Conservation (phyloP, 179 eudicot genomes). For the Corrigiola litoralis region DNA sequence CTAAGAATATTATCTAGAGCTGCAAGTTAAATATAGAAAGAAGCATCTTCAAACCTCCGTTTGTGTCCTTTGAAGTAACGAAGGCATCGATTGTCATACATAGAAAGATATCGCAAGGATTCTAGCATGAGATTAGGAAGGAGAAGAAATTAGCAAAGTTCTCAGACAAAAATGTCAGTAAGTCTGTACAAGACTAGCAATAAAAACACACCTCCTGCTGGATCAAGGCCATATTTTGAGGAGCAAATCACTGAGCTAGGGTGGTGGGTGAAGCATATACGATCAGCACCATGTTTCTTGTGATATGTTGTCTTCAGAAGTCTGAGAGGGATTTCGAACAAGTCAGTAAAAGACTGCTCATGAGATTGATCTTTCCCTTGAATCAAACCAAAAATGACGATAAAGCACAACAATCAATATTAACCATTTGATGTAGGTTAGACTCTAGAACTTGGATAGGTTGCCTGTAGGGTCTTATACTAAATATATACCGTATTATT, state of each 20-base stretch:
- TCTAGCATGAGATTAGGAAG: conserved; percentile 40
- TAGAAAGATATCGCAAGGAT: conserved; percentile 81
- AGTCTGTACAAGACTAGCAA: background rate
- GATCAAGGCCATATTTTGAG: conserved; percentile 67
- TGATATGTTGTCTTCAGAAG: conserved; percentile 90
- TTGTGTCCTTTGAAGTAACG: conserved; percentile 96
- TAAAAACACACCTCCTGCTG: conserved; percentile 56
- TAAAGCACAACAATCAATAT: background rate
- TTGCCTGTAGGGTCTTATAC: too few relatives aligned
- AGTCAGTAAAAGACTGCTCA: background rate
- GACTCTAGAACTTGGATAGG: too few relatives aligned
- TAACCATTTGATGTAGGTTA: background rate
- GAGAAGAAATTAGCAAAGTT: background rate
- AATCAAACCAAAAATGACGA: background rate
- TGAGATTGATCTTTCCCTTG: background rate
- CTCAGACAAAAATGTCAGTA: background rate
- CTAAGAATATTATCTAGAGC: background rate
- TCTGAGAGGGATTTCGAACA: conserved; percentile 32
- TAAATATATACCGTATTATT: too few relatives aligned
- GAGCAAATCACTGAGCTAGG: conserved; percentile 84
- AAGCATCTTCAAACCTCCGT: conserved; percentile 56
- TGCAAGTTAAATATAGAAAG: conserved; percentile 11
- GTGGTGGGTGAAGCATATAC: conserved; percentile 96
- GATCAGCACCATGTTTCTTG: conserved; percentile 93
- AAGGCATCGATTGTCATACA: conserved; percentile 93